A percentile compares a stretch with the other conserved stretches of the same genome.
These are phyloP conservation scores for Fagopyrum esculentum DNA, from an alignment of 148 eudicot genomes.

Conservation along the genomic window DNA sequence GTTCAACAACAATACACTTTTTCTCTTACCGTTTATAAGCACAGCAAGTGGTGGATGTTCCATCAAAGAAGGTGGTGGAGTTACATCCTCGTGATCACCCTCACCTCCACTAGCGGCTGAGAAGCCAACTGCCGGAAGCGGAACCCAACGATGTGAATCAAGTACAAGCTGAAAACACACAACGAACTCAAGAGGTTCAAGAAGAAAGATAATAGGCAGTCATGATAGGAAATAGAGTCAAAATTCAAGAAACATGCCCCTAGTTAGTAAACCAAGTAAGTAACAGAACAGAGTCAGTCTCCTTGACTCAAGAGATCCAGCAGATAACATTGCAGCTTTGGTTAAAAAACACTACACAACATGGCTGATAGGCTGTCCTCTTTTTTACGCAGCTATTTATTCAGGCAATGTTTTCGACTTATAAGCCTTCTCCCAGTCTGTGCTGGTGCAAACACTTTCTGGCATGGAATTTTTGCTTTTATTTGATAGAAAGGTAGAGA, in stretches of 20 bases:
- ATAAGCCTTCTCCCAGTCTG: not conserved
- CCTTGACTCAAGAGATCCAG: conserved; percentile 4
- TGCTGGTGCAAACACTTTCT: not conserved
- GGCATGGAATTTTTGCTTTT: not conserved
- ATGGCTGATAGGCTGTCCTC: not conserved
- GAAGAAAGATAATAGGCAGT: not conserved
- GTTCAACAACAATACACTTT: not conserved
- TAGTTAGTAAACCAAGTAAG: not conserved
- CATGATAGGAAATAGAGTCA: not conserved
- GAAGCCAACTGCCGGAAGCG: conserved; percentile 81
- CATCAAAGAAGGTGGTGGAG: conserved; percentile 87
- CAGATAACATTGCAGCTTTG: not conserved
- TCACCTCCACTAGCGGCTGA: conserved; percentile 57
- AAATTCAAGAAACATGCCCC: not conserved
- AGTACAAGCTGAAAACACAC: conserved; percentile 58
- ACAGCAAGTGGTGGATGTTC: conserved; percentile 99
- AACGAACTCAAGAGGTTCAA: not conserved
- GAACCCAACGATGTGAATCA: conserved; percentile 99
- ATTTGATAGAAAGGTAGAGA: not conserved
- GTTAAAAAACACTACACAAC: not conserved
- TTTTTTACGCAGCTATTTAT: not conserved
- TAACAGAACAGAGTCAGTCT: not conserved
- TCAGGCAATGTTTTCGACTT: not conserved
- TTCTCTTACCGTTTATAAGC: conserved; percentile 70
- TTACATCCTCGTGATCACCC: conserved; percentile 70